These are phyloP conservation scores for Vigna radiata DNA, from an alignment of 306 rosid species.

Conservation along the genomic window DNA sequence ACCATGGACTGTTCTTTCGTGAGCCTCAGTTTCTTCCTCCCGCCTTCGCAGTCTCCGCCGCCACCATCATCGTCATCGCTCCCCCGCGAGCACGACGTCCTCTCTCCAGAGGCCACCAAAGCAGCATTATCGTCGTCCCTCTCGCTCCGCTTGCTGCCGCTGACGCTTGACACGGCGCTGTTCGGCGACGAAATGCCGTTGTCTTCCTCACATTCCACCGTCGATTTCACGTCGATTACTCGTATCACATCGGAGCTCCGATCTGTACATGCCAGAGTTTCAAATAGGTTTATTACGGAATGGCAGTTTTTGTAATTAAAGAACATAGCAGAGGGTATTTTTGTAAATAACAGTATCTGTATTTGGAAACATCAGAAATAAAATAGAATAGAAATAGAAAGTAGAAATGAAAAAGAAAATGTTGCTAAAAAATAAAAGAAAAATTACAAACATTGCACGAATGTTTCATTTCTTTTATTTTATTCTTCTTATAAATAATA, in stretches of 20 bases:
- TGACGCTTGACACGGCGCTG: conserved; percentile 73
- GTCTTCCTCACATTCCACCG: conserved; percentile 59
- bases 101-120: conserved; percentile 33
- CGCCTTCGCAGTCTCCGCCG: conserved; percentile 46
- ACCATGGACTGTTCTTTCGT: conserved; percentile 76
- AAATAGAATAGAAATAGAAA: too few relatives aligned
- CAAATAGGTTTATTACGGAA: neutral
- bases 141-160: conserved; percentile 71
- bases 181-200: conserved; percentile 76
- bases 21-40: conserved; percentile 79
- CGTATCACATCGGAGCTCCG: conserved; percentile 52
- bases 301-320: conserved; percentile 29
- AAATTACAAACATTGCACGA: neutral
- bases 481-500: neutral
- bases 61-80: conserved; percentile 72
- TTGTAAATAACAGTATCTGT: neutral
- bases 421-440: neutral
- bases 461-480: neutral
- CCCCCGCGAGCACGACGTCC: conserved; percentile 63
- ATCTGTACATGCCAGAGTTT: conserved; percentile 42
- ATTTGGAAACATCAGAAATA: too few relatives aligned
- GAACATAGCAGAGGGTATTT: neutral
- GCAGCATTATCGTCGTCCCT: conserved; percentile 72
- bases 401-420: neutral
- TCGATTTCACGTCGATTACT: conserved; percentile 59